Percentiles rank a stretch among this genome's conserved stretches.
Conservation (phyloP, 495 filamentous ascomycete species). For the Lindgomyces ingoldianus region DNA sequence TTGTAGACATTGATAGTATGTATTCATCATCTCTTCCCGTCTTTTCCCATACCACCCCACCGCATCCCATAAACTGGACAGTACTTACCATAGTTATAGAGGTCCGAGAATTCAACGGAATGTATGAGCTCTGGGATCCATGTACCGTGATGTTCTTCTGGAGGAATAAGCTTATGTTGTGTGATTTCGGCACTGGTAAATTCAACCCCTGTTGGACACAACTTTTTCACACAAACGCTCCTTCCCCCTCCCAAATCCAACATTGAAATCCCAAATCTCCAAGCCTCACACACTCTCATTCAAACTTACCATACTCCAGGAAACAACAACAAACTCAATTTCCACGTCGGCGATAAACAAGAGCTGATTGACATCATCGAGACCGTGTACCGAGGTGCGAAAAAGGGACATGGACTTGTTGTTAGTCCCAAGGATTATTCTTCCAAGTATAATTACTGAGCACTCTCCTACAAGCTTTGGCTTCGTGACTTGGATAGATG, state of each 20-base stretch:
- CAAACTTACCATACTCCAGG: no score
- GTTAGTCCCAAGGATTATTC: conserved; percentile 80
- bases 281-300: no score
- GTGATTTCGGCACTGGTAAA: conserved; percentile 71
- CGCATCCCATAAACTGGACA: no score
- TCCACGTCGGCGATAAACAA: conserved; percentile 78
- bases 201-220: conserved; percentile 94
- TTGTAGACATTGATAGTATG: conserved; percentile 80
- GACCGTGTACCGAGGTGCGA: conserved; percentile 94
- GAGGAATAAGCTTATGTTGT: conserved; percentile 96
- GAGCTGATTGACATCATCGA: conserved; percentile 98
- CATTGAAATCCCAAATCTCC: no score
- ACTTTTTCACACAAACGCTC: not conserved
- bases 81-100: conserved; percentile 42
- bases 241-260: not conserved
- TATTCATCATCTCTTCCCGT: not conserved
- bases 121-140: conserved; percentile 71
- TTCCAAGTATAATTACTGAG: conserved; percentile 33
- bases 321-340: conserved; percentile 13
- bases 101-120: conserved; percentile 93
- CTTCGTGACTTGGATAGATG: not conserved
- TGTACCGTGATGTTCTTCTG: conserved; percentile 83
- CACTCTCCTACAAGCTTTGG: not conserved
- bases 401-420: conserved; percentile 93
- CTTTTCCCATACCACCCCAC: no score